Evolutionary conservation across 805 yeast genomes (phyloP), one percentile per base, ranked within the genome.

Genomic region (Wickerhamiella shivajii): DNA sequence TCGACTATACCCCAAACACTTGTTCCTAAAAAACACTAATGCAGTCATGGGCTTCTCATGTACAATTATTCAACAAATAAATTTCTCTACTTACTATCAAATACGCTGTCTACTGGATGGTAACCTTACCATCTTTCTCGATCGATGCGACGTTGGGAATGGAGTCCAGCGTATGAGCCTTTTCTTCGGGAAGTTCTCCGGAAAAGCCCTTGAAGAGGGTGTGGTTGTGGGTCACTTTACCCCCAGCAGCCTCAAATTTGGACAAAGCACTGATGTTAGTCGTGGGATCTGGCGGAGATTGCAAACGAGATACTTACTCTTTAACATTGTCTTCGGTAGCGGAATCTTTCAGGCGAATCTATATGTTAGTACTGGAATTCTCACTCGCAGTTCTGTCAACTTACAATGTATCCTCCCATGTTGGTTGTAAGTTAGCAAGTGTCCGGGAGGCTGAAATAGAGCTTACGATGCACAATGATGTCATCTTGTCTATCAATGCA

Each of bases 141-240:
- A 48, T 39, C 6, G 51, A 51, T 24, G 41, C 48, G 10, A 45
- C 46, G 36, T 44, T 42, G 23, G 50, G 46, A 8, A 39, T 22
- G 11, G 38, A 15, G 36, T 46, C 49, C 24, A 53, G 40, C 13
- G 53, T 29, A 11, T 35, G 16, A 37, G 39, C 47, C 41, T 51
- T 52, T 33, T 46, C 51, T 13, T 37, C 42, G 18, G 57, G 56
- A 8, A 53, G 29, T 25, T 44, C 38, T 33, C 57, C 57, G 19
- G 52, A 44, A 44, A 53, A 53, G 24, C 57, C 59, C 47, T 52
- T 52, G 44, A 53, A 53, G 16, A 53, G 46, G 12, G 57, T 43
- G 43, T 53, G 53, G 29, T 51, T 41, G 36, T 52, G 57, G 14
- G 44, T 29, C 30, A 53, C 39, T 14, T 45, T 40, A 33, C 58